Conservation (phyloP, 345 rosid genomes). For the Moringa oleifera region DNA sequence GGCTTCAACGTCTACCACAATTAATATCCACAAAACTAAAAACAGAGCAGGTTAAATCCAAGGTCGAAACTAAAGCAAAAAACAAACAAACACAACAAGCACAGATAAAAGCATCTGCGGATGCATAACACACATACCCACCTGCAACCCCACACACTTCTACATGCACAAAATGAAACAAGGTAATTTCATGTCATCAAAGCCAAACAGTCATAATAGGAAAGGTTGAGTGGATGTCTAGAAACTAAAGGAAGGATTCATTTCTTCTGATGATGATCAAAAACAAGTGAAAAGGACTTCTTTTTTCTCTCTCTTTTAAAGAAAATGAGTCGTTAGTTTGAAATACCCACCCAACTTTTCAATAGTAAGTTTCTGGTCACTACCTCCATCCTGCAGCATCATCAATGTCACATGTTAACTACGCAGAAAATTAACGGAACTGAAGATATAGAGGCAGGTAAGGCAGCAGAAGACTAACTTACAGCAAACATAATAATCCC, state of each 20-base stretch:
- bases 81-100: background rate
- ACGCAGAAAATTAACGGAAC: conserved; percentile 2
- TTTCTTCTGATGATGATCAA: background rate
- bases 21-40: background rate
- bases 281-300: conserved; percentile 2
- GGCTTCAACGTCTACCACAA: background rate
- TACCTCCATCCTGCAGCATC: conserved; percentile 34
- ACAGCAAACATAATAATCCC: conserved; percentile 79
- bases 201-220: background rate
- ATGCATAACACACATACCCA: too few species aligned
- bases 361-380: conserved; percentile 38
- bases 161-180: too few species aligned
- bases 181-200: background rate
- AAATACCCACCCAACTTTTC: conserved; percentile 61
- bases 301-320: too few species aligned
- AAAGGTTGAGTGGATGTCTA: background rate
- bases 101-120: too few species aligned
- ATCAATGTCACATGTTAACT: conserved; percentile 11
- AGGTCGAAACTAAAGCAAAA: background rate
- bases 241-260: background rate
- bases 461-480: conserved; percentile 20
- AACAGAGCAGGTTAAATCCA: too few species aligned
- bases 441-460: conserved; percentile 1
- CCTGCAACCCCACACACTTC: too few species aligned
- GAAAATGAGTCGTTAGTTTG: background rate